Conservation (phyloP, 805 yeast genomes). For the Jamesozyma gamospora region DNA sequence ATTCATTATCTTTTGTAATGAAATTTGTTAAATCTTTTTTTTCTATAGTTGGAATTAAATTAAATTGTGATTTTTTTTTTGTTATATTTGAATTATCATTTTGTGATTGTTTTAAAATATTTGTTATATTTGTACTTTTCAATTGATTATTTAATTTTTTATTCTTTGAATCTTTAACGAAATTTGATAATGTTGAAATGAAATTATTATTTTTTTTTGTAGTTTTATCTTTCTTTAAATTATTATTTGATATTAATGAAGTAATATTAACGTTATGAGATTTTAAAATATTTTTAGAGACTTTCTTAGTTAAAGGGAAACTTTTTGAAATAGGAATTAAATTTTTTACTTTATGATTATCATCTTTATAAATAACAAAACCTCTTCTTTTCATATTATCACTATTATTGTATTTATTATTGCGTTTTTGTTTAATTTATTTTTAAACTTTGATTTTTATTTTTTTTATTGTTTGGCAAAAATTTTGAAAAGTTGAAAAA, state of each 20-base stretch:
- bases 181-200: too few species aligned
- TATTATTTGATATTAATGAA: neutral
- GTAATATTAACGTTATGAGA: neutral
- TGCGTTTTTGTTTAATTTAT: neutral
- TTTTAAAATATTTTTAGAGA: too few species aligned
- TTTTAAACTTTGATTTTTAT: neutral
- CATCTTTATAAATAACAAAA: constrained; percentile 1
- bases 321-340: too few species aligned
- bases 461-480: neutral
- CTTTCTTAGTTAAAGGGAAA: too few species aligned
- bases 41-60: too few species aligned
- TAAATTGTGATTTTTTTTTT: neutral
- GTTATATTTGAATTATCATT: neutral
- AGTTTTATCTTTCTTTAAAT: neutral
- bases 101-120: neutral
- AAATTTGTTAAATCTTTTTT: too few species aligned
- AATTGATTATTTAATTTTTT: too few species aligned
- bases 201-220: too few species aligned
- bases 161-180: too few species aligned
- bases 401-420: neutral
- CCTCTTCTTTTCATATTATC: constrained; percentile 1
- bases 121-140: neutral
- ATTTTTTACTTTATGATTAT: neutral
- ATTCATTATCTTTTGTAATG: too few species aligned
- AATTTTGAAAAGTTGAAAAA: too few species aligned